A percentile compares a stretch with the other conserved stretches of the same genome.
Conservation (phyloP, 1,284 basidiomycete genomes). For the Ceratobasidium sp. region DNA sequence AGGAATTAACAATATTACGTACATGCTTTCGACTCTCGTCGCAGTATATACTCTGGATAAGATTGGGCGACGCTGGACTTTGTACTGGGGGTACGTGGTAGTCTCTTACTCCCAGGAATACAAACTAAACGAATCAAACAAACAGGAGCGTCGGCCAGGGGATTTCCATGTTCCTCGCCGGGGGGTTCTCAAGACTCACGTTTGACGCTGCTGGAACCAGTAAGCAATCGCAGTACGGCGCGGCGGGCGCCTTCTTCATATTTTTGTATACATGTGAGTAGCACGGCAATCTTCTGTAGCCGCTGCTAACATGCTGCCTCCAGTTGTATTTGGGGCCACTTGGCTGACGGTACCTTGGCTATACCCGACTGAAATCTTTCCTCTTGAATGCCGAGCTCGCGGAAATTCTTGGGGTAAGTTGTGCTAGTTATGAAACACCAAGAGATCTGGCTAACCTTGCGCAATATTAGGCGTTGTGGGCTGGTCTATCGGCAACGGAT, state of each 20-base stretch:
- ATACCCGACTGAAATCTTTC: constrained; percentile 45
- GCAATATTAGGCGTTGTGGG: constrained; percentile 19
- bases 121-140: background rate
- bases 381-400: constrained; percentile 40
- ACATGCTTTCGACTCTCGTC: constrained; percentile 60
- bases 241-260: constrained; percentile 62
- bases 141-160: constrained; percentile 54
- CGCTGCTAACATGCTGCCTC: background rate
- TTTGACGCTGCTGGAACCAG: constrained; percentile 57
- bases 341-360: constrained; percentile 45
- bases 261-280: constrained; percentile 58
- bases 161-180: constrained; percentile 59
- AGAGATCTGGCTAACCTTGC: background rate
- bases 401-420: constrained; percentile 36
- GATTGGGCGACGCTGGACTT: constrained; percentile 61
- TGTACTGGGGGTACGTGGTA: constrained; percentile 57
- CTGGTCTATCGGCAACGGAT: constrained; percentile 36
- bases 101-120: too few relatives aligned
- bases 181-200: constrained; percentile 59
- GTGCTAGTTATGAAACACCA: too few relatives aligned
- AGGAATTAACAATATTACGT: constrained; percentile 56
- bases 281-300: background rate
- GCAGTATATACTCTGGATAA: constrained; percentile 62
- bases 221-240: constrained; percentile 59
- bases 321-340: constrained; percentile 42